Evolutionary conservation across 2,329 filamentous ascomycete species (phyloP).

Genomic region (Drechslerella stenobrocha): DNA sequence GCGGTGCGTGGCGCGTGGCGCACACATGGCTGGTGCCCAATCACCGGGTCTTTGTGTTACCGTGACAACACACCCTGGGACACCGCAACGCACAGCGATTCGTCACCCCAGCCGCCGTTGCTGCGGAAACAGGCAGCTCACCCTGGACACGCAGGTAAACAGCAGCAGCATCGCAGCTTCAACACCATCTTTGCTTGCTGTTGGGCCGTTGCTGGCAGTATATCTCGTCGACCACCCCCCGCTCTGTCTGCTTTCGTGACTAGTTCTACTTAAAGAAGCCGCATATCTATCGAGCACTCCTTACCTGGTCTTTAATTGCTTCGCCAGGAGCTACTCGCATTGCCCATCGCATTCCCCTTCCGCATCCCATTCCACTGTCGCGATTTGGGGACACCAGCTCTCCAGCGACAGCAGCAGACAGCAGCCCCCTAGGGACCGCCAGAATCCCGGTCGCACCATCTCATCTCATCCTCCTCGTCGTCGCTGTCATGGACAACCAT

Average conservation of each 20-base stretch:
- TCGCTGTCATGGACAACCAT: constrained; percentile 48
- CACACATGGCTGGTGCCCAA: background rate
- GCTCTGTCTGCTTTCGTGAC: background rate
- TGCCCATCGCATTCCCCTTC: too few relatives aligned
- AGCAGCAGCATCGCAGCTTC: background rate
- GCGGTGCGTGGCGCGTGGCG: background rate
- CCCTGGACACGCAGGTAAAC: constrained; percentile 12
- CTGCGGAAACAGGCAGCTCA: constrained; percentile 24
- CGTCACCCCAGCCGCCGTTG: constrained; percentile 3
- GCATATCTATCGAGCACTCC: too few relatives aligned
- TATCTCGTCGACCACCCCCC: background rate
- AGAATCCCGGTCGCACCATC: too few relatives aligned
- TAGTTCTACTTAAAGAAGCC: too few relatives aligned
- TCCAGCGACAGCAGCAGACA: too few relatives aligned
- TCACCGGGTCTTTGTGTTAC: constrained; percentile 17
- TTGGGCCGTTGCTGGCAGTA: background rate
- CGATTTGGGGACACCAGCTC: too few relatives aligned
- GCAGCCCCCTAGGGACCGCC: too few relatives aligned
- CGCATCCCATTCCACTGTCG: background rate
- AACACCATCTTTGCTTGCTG: constrained; percentile 11
- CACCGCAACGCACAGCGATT: background rate
- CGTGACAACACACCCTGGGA: constrained; percentile 27
- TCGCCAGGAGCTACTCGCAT: too few relatives aligned
- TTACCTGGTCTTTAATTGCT: too few relatives aligned
- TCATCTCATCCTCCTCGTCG: constrained; percentile 1